Conservation (phyloP, 2,329 filamentous ascomycete species). For the Monosporascus sp. region DNA sequence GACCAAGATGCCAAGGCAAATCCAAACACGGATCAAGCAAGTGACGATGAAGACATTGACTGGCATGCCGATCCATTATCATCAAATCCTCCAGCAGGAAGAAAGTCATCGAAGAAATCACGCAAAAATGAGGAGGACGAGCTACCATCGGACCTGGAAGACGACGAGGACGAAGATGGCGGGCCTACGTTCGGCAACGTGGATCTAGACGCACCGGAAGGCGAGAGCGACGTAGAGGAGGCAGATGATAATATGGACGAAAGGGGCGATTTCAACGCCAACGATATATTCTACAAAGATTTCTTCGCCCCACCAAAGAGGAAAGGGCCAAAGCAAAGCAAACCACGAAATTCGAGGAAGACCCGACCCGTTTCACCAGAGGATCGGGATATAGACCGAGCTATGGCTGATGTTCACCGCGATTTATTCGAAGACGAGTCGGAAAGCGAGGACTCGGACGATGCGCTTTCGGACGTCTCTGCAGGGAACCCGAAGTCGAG, state of each 20-base stretch:
- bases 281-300: constrained; percentile 84
- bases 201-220: constrained; percentile 67
- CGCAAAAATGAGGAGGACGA: constrained; percentile 36
- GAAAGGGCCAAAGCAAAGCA: constrained; percentile 58
- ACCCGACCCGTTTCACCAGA: constrained; percentile 39
- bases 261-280: constrained; percentile 62
- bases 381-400: constrained; percentile 68
- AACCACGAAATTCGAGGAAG: constrained; percentile 35
- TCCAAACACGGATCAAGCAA: constrained; percentile 65
- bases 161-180: constrained; percentile 64
- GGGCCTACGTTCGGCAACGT: constrained; percentile 81
- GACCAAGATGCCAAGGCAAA: constrained; percentile 76
- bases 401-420: constrained; percentile 80
- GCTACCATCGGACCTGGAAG: constrained; percentile 34
- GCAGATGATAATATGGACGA: constrained; percentile 53
- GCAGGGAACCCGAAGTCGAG: constrained; percentile 67
- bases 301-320: constrained; percentile 84
- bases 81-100: constrained; percentile 19
- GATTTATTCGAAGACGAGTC: constrained; percentile 83
- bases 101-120: constrained; percentile 26
- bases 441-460: constrained; percentile 60
- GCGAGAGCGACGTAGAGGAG: constrained; percentile 58
- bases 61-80: constrained; percentile 76
- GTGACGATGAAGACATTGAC: constrained; percentile 82
- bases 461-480: constrained; percentile 60